Base-by-base conservation (phyloP, 2,329 filamentous ascomycete genomes). In the Hymenoscyphus salicellus region DNA sequence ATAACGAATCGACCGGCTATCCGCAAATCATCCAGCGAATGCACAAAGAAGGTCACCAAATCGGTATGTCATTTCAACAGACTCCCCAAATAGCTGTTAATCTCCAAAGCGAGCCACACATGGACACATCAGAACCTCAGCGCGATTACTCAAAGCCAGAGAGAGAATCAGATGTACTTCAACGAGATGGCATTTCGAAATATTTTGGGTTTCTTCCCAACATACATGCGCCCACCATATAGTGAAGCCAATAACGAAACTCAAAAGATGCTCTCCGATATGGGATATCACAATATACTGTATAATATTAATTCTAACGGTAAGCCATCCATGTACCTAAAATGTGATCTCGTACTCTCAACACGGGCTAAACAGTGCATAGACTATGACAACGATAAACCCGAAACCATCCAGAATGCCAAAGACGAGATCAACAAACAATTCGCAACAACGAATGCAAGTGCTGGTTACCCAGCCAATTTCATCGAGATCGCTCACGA, bases 181-280 rank as follows among this genome's bases (percentile, higher is more conserved):
- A 81, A 82, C 71, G 82, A 84, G 72, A 81, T 81, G 77, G 81
- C 82, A 32, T 70, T 84, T 33, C 77, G 78, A 68, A 83, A 83
- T 74, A 79, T 84, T 60, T 70, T 84, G 23, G 82, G 81, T 52
- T 79, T 79, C 68, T 78, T 82, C 66, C 82, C 82, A 8, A 84
- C 82, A 23, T 84, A 84, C 73, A 80, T 83, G 77, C 71, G 74
- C 43, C 77, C 78, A 1, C 79, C 78, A 10, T 80, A 77, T 65
- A 76, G 74, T 8, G 79, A 78, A 72, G 81, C 79, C 71, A 76
- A 73, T 41, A 72, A 70, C 17, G 72, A 65, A 5, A 75, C 72
- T 5, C 60, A 70, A 14, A 73, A 76, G 61, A 70, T 80, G 73
- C 71, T 75, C 30, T 71, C 71, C 28, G 64, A 49, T 6, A 70